phyloP scores from a whole-genome alignment of 495 filamentous ascomycete genomes.

The Penicillium desertorum region DNA sequence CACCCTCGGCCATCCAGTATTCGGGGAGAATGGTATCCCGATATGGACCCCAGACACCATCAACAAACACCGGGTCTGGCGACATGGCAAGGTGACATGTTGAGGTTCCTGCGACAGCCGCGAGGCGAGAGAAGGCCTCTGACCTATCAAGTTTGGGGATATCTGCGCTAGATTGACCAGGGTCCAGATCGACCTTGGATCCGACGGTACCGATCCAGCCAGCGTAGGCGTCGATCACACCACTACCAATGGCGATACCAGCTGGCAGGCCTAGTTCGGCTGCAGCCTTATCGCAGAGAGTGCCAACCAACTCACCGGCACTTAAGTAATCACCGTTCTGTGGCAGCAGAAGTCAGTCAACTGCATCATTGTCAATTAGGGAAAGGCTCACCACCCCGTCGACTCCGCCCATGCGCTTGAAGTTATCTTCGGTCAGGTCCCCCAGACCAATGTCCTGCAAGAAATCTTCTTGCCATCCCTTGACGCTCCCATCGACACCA shows the following conservation, averaged over 20 bases:
- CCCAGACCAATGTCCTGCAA: constrained; percentile 75
- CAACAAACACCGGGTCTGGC: constrained; percentile 81
- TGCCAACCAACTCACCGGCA: constrained; percentile 85
- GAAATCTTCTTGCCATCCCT: constrained; percentile 98
- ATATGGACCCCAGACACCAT: constrained; percentile 96
- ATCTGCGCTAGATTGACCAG: constrained; percentile 58
- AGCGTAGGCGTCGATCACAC: constrained; percentile 97
- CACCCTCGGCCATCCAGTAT: constrained; percentile 95
- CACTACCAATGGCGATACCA: constrained; percentile 89
- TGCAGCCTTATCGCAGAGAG: constrained; percentile 78
- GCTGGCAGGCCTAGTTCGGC: constrained; percentile 78
- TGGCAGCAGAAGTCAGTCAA: constrained; percentile 16
- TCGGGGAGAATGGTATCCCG: constrained; percentile 86
- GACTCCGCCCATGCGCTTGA: constrained; percentile 89
- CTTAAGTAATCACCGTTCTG: constrained; percentile 89
- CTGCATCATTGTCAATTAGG: constrained; percentile 11
- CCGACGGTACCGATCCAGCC: constrained; percentile 99
- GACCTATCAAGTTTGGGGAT: constrained; percentile 71
- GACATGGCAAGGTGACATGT: constrained; percentile 98
- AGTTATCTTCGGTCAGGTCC: constrained; percentile 81
- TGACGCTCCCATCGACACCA: constrained; percentile 93
- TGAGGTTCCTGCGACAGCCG: constrained; percentile 94
- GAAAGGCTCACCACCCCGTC: constrained; percentile 80
- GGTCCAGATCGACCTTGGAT: constrained; percentile 74
- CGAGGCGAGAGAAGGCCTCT: constrained; percentile 91